Base-by-base conservation (phyloP, 2,329 filamentous ascomycete species). In the Fusarium guadeloupense region DNA sequence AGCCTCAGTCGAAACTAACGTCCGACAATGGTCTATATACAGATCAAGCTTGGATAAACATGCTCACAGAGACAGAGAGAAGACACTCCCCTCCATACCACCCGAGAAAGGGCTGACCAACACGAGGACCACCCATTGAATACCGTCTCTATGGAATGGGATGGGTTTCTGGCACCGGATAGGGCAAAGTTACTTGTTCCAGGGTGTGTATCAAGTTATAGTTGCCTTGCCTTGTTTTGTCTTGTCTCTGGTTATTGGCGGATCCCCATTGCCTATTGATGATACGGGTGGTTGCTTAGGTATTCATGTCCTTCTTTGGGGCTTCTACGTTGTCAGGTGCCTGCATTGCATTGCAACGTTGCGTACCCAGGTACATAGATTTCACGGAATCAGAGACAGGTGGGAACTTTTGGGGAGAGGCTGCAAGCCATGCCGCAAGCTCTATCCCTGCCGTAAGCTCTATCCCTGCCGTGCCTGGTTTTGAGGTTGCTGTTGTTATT, bases 121-220 rank as follows among this genome's bases (percentile, higher is more conserved):
- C 45, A 46, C 52, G 50, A 52, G 33, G 49, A 30, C 57, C 52
- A 61, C 16, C 45, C 51, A 45, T 31, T 54, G 38, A 59, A 50
- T 64, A 65, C 64, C 61, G 61, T 65, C 51, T 23, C 61, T 37
- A 23, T 67, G 64, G 64, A 63, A 67, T 66, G 61, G 49, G 54
- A 53, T 57, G 50, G 38, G 40, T 25, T n/a, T 51, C 50, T 54
- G 52, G 64, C 12, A 63, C 64, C 54, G 51, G 58, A 67, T 58
- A 62, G 64, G 42, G 50, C 52, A 66, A 66, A 45, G 23, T 13
- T 28, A 35, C 10, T 19, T 5, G 33, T 12, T 7, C 17, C 10
- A 13, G n/a, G 26, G 30, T 16, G 21, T 42, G 31, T 34, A 20
- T 28, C 30, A 31, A 30, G 28, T 31, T 17, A 38, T 16, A 28